phyloP scores from a whole-genome alignment of 306 rosid species.

The Lablab purpureus region DNA sequence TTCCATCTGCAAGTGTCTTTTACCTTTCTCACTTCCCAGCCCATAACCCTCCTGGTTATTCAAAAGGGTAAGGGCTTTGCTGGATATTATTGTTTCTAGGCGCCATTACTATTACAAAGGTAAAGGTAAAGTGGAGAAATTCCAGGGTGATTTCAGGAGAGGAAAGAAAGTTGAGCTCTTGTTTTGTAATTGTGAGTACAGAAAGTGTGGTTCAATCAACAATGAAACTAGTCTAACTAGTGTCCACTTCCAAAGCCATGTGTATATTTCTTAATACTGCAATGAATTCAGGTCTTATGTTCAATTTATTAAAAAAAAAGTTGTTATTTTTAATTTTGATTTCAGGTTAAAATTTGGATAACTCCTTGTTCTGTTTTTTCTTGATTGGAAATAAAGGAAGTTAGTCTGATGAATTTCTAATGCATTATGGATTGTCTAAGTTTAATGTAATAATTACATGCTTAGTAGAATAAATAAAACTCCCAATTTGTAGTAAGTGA shows the following conservation, averaged over 20 bases:
- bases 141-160: conserved; percentile 37
- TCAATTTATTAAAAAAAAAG: not conserved
- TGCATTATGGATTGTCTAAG: not conserved
- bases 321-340: not conserved
- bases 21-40: not conserved
- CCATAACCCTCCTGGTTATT: conserved; percentile 9
- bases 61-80: conserved; percentile 18
- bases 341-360: conserved; percentile 1
- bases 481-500: conserved; percentile 1
- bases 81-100: conserved; percentile 20
- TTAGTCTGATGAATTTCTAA: conserved; percentile 9
- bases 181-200: conserved; percentile 25
- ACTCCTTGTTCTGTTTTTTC: not conserved
- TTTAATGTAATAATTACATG: conserved; percentile 19
- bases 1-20: not conserved
- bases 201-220: conserved; percentile 12
- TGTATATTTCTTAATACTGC: not conserved
- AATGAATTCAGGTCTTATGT: conserved; percentile 3
- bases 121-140: conserved; percentile 7
- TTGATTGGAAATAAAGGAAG: not conserved
- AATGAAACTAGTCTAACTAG: conserved; percentile 19
- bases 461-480: not conserved
- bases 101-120: conserved; percentile 9
- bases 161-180: not conserved
- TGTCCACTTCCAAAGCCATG: conserved; percentile 13